Percentiles rank a stretch among this genome's conserved stretches.
Evolutionary conservation across 2,329 filamentous ascomycete genomes (phyloP).

Genomic region (Fusarium albosuccineum): DNA sequence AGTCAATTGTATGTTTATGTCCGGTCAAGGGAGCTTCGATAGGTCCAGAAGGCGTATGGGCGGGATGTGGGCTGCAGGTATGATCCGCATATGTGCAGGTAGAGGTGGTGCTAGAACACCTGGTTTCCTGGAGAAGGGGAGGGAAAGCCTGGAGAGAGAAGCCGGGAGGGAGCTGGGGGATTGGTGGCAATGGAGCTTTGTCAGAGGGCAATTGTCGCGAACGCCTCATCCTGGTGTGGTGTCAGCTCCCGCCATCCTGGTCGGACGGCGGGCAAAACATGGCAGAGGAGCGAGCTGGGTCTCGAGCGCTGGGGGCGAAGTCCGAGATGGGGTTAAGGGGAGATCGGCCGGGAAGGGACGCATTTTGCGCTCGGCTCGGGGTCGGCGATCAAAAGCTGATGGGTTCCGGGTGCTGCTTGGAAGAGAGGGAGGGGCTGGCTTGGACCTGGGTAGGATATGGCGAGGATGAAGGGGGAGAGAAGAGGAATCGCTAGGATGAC

Average conservation of each 20-base stretch:
- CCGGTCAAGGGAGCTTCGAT: slow-evolving; percentile 29
- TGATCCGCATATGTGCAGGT: slow-evolving; percentile 53
- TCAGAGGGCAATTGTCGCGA: slow-evolving; percentile 36
- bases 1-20: slow-evolving; percentile 33
- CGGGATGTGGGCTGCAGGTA: slow-evolving; percentile 49
- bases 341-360: slow-evolving; percentile 19
- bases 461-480: slow-evolving; percentile 39
- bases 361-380: slow-evolving; percentile 21
- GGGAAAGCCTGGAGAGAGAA: slow-evolving; percentile 7
- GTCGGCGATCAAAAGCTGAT: slow-evolving; percentile 17
- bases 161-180: slow-evolving; percentile 3
- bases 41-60: slow-evolving; percentile 28
- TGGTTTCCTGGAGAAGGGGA: slow-evolving; percentile 16
- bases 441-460: slow-evolving; percentile 15
- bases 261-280: slow-evolving; percentile 19
- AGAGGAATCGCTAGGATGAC: slow-evolving; percentile 31
- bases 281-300: slow-evolving; percentile 12
- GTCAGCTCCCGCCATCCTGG: slow-evolving; percentile 30
- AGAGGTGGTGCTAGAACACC: slow-evolving; percentile 34
- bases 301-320: slow-evolving; percentile 7
- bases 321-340: not conserved
- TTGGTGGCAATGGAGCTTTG: slow-evolving; percentile 35
- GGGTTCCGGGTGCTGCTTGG: slow-evolving; percentile 12
- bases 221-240: slow-evolving; percentile 33
- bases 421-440: slow-evolving; percentile 24